phyloP scores from a whole-genome alignment of 257 asterid genomes.

The Plectranthus barbatus region DNA sequence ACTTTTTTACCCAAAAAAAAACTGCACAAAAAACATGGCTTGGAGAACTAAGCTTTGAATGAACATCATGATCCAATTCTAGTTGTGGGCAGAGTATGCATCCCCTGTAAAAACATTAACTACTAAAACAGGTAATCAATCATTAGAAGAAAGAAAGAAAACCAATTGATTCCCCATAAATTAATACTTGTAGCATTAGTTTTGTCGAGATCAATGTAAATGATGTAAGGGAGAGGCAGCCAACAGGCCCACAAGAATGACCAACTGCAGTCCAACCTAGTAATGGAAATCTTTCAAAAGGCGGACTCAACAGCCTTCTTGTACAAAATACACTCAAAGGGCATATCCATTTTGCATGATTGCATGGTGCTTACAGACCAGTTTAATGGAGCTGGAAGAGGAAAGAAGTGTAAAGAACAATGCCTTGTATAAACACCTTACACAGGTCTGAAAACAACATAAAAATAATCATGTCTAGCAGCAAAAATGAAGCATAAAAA shows the following conservation, averaged over 20 bases:
- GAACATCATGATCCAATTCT: not conserved
- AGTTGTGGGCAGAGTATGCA: not conserved
- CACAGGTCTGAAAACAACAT: not conserved
- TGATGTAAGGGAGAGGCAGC: not conserved
- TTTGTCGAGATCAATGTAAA: constrained; percentile 4
- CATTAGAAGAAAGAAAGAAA: not conserved
- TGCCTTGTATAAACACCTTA: not conserved
- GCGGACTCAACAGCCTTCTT: not conserved
- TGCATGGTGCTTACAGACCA: not conserved
- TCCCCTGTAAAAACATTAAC: not conserved
- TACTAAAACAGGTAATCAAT: not conserved
- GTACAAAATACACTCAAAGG: not conserved
- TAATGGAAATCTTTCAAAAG: not conserved
- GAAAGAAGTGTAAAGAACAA: not conserved
- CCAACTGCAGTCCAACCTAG: not conserved
- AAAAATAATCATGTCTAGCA: not conserved
- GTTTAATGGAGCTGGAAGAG: not conserved
- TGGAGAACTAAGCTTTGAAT: not conserved
- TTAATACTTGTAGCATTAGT: constrained; percentile 5
- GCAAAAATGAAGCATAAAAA: not conserved
- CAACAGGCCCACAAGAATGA: not conserved
- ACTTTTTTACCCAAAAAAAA: not conserved
- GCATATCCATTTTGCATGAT: not conserved
- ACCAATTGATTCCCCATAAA: not conserved
- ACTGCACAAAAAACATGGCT: not conserved